phyloP scores from a whole-genome alignment of 495 filamentous ascomycete genomes.

The Elaphomyces granulatus region DNA sequence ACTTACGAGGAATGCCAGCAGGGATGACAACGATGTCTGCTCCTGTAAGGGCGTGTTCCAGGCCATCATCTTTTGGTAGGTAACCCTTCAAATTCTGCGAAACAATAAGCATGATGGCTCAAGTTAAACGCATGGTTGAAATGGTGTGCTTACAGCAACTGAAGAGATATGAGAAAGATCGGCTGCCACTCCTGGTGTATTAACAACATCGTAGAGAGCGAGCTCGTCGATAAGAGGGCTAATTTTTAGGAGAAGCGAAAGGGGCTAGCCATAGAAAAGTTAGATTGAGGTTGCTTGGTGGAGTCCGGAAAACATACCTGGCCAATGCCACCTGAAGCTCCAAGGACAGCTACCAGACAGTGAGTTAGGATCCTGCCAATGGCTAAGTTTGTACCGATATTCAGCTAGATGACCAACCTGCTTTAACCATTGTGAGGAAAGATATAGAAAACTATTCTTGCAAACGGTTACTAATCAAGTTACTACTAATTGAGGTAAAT shows the following conservation, averaged over 20 bases:
- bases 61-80: constrained; percentile 77
- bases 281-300: not conserved
- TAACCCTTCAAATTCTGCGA: constrained; percentile 80
- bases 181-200: constrained; percentile 88
- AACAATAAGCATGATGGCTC: constrained; percentile 15
- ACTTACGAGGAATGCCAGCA: constrained; percentile 90
- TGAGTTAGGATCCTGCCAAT: too few species aligned
- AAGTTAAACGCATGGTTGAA: constrained; percentile 3
- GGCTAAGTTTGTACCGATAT: too few species aligned
- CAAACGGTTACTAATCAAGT: too few species aligned
- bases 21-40: constrained; percentile 94
- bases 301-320: constrained; percentile 43
- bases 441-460: too few species aligned
- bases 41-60: constrained; percentile 75
- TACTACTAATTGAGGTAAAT: too few species aligned
- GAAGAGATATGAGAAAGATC: constrained; percentile 97
- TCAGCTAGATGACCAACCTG: constrained; percentile 41
- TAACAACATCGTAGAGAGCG: constrained; percentile 96
- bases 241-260: constrained; percentile 88
- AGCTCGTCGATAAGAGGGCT: constrained; percentile 78
- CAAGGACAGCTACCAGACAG: constrained; percentile 60
- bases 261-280: constrained; percentile 41
- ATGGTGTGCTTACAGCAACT: constrained; percentile 53
- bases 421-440: constrained; percentile 71
- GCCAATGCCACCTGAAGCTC: constrained; percentile 95